Conservation (phyloP, 139 green algal genomes). For the Auxenochlorella pyrenoidosa region DNA sequence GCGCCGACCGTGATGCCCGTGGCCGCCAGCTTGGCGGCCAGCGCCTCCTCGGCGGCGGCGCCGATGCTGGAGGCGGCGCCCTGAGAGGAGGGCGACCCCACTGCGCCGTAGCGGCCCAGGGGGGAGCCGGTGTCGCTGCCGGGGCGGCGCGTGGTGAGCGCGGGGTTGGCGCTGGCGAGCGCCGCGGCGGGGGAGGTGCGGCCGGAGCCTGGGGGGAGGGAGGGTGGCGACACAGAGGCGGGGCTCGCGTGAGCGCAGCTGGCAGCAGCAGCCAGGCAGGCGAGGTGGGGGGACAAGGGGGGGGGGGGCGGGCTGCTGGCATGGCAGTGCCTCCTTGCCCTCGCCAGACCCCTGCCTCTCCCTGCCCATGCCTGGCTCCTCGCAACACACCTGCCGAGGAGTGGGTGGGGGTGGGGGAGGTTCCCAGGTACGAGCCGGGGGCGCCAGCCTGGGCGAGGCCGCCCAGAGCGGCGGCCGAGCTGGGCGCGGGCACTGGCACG, state of each 20-base stretch:
- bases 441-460: neutral
- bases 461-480: neutral
- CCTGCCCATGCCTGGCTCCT: no score
- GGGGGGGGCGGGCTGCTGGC: neutral
- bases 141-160: constrained; percentile 8
- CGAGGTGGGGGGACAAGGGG: neutral
- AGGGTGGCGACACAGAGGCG: neutral
- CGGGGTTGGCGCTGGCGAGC: constrained; percentile 27
- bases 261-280: neutral
- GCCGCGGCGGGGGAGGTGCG: constrained; percentile 2
- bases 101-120: constrained; percentile 40
- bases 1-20: neutral
- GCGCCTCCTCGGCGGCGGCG: constrained; percentile 29
- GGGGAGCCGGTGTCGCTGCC: constrained; percentile 32
- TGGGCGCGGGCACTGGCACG: neutral
- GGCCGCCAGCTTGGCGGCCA: constrained; percentile 13
- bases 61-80: neutral
- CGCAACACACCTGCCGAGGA: constrained; percentile 20
- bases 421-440: constrained; percentile 27
- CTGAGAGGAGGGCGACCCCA: constrained; percentile 30
- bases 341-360: no score
- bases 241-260: no score
- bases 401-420: constrained; percentile 27
- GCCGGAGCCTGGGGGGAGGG: constrained; percentile 17
- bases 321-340: neutral